Base-by-base conservation (phyloP, 108 stramenopile species). In the Cyclotella sp. region DNA sequence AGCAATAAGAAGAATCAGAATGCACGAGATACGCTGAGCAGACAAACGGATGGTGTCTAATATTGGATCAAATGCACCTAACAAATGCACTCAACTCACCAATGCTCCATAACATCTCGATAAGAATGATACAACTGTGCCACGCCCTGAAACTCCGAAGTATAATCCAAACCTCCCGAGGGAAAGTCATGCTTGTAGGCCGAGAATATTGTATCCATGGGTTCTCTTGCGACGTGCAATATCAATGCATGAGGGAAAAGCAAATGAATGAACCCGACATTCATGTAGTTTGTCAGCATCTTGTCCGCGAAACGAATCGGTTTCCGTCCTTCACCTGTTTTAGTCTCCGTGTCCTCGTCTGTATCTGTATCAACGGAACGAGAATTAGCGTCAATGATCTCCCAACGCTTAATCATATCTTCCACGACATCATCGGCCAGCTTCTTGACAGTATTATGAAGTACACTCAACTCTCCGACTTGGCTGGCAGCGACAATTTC, bases 221-320 rank as follows among this genome's bases (percentile, higher is more conserved):
- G 93, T 47, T 96, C 89, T 54, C 95, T 68, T 16, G 80, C 83
- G 0, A 93, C 90, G 68, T 94, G 93, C 26, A 96, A 64, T 63
- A 96, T 94, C 26, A 92, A 78, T 19, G 95, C 95, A 57, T 94
- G 82, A 27, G 95, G 95, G 68, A 91, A 96, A 18, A 96, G 78
- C 72, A 96, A 73, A 68, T 96, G 95, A 49, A 96, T 93, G 77
- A 96, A 96, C 9, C 93, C 93, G 29, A 96, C 81, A 70, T 94
- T 89, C 64, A 68, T 83, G 63, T 87, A 88, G 71, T 96, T 96
- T 51, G 89, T 93, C 34, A 96, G 79, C 95, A 96, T 96, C 57
- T 96, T 96, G 58, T 96, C 95, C 47, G 88, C 88, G 63, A 93
- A 90, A 42, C 91, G 88, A 5, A 29, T 62, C 22, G 68, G 94